These are phyloP conservation scores for Backusella luteola DNA, from an alignment of 192 early-diverging fungal genomes.

Conservation along the genomic window DNA sequence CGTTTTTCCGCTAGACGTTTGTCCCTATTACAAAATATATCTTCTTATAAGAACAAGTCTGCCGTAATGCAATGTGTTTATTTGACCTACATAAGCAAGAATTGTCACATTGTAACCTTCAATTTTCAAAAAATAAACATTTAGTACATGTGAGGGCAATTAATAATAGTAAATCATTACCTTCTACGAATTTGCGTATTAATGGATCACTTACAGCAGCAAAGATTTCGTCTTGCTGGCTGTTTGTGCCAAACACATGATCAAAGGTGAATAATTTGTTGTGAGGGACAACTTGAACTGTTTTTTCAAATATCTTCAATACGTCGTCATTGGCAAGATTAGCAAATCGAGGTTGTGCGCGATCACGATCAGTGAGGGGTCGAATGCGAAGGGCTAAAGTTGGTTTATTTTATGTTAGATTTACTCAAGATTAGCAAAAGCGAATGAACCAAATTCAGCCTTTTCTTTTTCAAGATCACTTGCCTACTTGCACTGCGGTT, in stretches of 20 bases:
- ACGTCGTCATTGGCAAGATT: constrained; percentile 29
- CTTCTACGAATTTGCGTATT: constrained; percentile 36
- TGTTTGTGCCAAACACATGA: constrained; percentile 36
- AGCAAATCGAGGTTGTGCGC: constrained; percentile 36
- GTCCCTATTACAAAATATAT: constrained; percentile 39
- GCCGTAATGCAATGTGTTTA: constrained; percentile 10
- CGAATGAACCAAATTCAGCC: not conserved
- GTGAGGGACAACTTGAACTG: constrained; percentile 32
- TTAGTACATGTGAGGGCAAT: not conserved
- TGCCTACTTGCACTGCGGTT: constrained; percentile 41
- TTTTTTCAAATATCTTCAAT: constrained; percentile 26
- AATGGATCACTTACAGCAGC: constrained; percentile 17
- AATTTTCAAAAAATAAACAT: not conserved
- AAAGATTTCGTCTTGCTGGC: constrained; percentile 33
- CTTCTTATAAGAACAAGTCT: not conserved
- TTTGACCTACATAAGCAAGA: constrained; percentile 73
- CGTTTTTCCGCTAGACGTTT: constrained; percentile 95
- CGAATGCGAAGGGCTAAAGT: constrained; percentile 32
- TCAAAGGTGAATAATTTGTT: constrained; percentile 34
- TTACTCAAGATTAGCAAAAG: not conserved
- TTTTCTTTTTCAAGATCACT: not conserved
- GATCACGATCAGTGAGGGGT: constrained; percentile 31
- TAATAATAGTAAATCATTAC: not conserved
- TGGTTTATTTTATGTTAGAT: constrained; percentile 6
- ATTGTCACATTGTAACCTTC: constrained; percentile 92